Percentiles rank a stretch among this genome's conserved stretches.
phyloP scores from a whole-genome alignment of 2,329 filamentous ascomycete genomes.

The Diaporthe sp. region DNA sequence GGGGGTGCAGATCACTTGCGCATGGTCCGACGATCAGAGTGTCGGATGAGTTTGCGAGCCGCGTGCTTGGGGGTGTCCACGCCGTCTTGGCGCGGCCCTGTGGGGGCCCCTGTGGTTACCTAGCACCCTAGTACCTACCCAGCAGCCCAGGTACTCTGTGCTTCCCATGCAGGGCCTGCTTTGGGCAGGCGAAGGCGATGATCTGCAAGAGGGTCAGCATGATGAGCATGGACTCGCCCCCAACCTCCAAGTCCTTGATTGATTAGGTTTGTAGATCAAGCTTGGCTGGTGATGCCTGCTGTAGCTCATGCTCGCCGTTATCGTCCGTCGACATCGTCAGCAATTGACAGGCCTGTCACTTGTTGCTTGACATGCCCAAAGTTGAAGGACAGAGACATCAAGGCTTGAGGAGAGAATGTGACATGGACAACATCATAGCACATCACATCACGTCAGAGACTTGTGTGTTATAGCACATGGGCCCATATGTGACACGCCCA shows the following conservation, averaged over 20 bases:
- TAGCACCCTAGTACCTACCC: too few species aligned
- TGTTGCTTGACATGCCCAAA: background rate
- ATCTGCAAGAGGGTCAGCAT: constrained; percentile 16
- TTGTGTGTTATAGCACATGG: background rate
- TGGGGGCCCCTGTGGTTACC: background rate
- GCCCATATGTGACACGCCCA: constrained; percentile 8
- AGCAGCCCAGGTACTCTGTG: too few species aligned
- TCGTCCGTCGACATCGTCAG: background rate
- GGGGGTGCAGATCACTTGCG: background rate
- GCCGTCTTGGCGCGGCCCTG: constrained; percentile 21
- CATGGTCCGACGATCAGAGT: constrained; percentile 34
- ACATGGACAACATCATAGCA: background rate
- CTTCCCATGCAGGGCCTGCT: background rate
- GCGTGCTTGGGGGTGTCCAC: background rate
- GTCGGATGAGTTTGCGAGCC: constrained; percentile 32
- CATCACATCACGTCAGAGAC: background rate
- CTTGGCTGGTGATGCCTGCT: constrained; percentile 12
- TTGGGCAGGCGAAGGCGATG: constrained; percentile 1
- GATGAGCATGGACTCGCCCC: constrained; percentile 10
- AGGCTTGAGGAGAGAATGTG: too few species aligned
- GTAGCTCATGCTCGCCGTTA: background rate
- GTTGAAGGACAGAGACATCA: background rate
- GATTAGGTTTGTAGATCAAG: constrained; percentile 28
- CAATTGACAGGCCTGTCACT: background rate
- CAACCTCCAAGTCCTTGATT: background rate